These are phyloP conservation scores for Venturia asperata DNA, from an alignment of 2,329 filamentous ascomycete species.

Conservation along the genomic window DNA sequence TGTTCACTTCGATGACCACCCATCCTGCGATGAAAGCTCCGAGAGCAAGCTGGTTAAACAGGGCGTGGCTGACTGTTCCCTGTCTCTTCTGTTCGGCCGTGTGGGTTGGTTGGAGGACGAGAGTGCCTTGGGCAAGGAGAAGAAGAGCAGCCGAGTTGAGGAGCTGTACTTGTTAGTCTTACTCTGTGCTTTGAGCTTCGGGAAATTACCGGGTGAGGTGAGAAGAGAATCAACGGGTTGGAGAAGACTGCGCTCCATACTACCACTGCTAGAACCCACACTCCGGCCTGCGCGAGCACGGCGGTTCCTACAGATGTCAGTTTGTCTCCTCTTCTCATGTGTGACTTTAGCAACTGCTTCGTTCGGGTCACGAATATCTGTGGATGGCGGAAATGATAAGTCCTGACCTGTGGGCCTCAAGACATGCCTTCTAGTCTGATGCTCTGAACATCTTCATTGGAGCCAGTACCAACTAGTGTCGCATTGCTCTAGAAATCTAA, in stretches of 20 bases:
- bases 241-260: constrained; percentile 73
- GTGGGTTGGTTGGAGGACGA: constrained; percentile 82
- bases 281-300: constrained; percentile 69
- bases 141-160: constrained; percentile 58
- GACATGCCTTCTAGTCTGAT: too few relatives aligned
- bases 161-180: constrained; percentile 32
- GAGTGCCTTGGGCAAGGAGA: constrained; percentile 68
- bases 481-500: too few relatives aligned
- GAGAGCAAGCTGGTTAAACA: constrained; percentile 60
- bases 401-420: too few relatives aligned
- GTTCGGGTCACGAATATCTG: background rate
- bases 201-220: constrained; percentile 68
- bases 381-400: background rate
- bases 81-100: constrained; percentile 64
- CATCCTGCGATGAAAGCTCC: constrained; percentile 58
- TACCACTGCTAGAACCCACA: constrained; percentile 65
- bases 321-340: background rate
- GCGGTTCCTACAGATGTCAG: constrained; percentile 58
- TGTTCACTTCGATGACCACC: constrained; percentile 75
- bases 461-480: too few relatives aligned
- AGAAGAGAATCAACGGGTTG: constrained; percentile 70
- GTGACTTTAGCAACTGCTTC: background rate
- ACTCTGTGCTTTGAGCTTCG: background rate
- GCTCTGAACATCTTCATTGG: too few relatives aligned
- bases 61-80: constrained; percentile 59